phyloP scores from a whole-genome alignment of 2,329 filamentous ascomycete genomes.

The Aspergillus sclerotialis region DNA sequence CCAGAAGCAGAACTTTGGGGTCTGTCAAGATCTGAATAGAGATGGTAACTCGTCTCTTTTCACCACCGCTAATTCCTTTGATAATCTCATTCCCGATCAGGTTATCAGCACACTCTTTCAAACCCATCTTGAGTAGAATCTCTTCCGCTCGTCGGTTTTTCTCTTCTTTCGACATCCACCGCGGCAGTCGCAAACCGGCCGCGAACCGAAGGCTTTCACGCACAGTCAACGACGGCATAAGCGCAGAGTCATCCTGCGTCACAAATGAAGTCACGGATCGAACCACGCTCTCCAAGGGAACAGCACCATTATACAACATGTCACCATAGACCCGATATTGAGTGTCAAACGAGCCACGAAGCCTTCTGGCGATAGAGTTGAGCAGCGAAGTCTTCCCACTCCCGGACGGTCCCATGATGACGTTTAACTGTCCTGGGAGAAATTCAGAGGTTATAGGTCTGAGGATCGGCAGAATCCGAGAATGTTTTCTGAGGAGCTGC shows the following conservation, averaged over 20 bases:
- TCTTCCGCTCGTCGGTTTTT: slow-evolving; percentile 64
- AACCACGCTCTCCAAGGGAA: slow-evolving; percentile 61
- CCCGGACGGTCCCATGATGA: slow-evolving; percentile 75
- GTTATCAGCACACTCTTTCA: slow-evolving; percentile 72
- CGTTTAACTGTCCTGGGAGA: slow-evolving; percentile 60
- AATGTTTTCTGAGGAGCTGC: slow-evolving; percentile 41
- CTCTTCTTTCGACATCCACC: slow-evolving; percentile 61
- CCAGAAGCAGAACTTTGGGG: slow-evolving; percentile 63
- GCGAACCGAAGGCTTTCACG: slow-evolving; percentile 67
- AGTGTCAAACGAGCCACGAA: slow-evolving; percentile 42
- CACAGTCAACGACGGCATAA: slow-evolving; percentile 67
- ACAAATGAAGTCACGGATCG: slow-evolving; percentile 69
- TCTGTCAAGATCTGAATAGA: slow-evolving; percentile 72
- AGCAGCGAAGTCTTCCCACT: slow-evolving; percentile 70
- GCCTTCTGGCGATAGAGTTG: slow-evolving; percentile 63
- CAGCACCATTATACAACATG: slow-evolving; percentile 63
- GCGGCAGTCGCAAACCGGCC: slow-evolving; percentile 62
- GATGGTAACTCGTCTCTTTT: slow-evolving; percentile 71
- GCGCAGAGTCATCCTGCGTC: slow-evolving; percentile 69
- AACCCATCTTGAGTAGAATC: slow-evolving; percentile 64
- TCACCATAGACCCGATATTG: slow-evolving; percentile 56
- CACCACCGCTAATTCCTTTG: slow-evolving; percentile 73
- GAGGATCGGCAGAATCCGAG: slow-evolving; percentile 46
- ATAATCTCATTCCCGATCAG: slow-evolving; percentile 64
- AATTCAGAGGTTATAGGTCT: slow-evolving; percentile 62